phyloP scores from a whole-genome alignment of 2,329 filamentous ascomycete species.

The Metarhizium robertsii region DNA sequence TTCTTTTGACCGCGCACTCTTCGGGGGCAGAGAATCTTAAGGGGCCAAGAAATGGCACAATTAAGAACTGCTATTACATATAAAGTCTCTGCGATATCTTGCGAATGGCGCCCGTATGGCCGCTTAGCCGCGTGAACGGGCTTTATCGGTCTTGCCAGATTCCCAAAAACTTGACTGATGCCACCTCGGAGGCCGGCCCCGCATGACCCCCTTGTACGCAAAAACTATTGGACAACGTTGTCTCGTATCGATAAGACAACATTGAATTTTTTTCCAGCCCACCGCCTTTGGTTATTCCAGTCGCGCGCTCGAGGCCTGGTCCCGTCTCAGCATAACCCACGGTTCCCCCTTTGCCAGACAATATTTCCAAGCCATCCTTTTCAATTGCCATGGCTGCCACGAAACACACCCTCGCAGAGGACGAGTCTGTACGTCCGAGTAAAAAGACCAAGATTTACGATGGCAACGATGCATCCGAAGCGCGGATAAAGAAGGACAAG shows the following conservation, averaged over 20 bases:
- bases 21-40: too few relatives aligned
- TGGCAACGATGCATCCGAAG: conserved; percentile 17
- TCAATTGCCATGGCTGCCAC: conserved; percentile 27
- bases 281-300: conserved; percentile 4
- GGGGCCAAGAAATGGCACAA: too few relatives aligned
- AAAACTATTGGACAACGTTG: neutral
- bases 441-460: conserved; percentile 31
- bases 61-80: too few relatives aligned
- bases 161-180: too few relatives aligned
- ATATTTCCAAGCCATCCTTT: too few relatives aligned
- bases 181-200: neutral
- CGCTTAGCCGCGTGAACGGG: too few relatives aligned
- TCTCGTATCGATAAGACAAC: conserved; percentile 23
- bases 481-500: conserved; percentile 30
- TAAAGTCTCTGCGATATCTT: too few relatives aligned
- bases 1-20: too few relatives aligned
- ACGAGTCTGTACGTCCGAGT: conserved; percentile 24
- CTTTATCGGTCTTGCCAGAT: too few relatives aligned
- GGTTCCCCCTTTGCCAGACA: too few relatives aligned
- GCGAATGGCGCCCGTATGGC: too few relatives aligned
- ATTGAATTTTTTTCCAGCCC: conserved; percentile 9
- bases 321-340: too few relatives aligned
- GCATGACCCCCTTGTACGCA: neutral
- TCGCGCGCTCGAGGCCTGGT: neutral
- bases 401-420: conserved; percentile 28